Base-by-base conservation (phyloP, 1,284 basidiomycete species). In the Chondrostereum purpureum region DNA sequence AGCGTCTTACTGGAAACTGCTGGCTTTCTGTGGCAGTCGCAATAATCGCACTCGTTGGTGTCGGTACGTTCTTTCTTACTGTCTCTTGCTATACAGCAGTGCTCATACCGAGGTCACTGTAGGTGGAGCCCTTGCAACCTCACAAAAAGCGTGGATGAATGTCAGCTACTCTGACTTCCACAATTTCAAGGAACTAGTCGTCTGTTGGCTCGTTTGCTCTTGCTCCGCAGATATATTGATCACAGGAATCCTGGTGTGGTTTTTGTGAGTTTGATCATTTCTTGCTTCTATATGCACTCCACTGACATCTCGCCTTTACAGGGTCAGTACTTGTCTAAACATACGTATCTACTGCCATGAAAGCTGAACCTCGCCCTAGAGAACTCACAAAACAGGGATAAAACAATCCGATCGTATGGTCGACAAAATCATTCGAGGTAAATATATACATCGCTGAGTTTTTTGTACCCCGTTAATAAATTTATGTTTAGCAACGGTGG, bases 371-470 rank as follows among this genome's bases (percentile, higher is more conserved):
- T n/a, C n/a, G 8, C 27, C 27, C 27, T 31, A 73, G 70, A 60
- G 62, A 46, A 63, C 56, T 39, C 67, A 73, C 52, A 72, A 66
- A 46, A 61, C 58, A 1, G 64, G 64, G 5, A 61, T 65, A 41
- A 48, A 50, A 22, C 27, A 46, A 14, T 60, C 62, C 2, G 61
- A 64, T 40, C 40, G 57, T 12, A 43, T 63, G 24, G 52, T 66
- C 2, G 60, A 65, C 47, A 55, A 59, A 39, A 69, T 76, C 41
- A 72, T 74, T 39, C 59, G 70, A 47, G 42, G 73, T 74, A 48
- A 44, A 67, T 59, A 0, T 20, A n/a, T 16, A 21, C 17, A 22
- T 10, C n/a, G 17, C 34, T 22, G n/a, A 3, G 3, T 8, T 24
- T 13, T 10, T 22, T 43, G 23, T 2, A 11, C 19, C 43, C n/a